Base-by-base conservation (phyloP, 805 yeast species). In the Starmerella stellata region DNA sequence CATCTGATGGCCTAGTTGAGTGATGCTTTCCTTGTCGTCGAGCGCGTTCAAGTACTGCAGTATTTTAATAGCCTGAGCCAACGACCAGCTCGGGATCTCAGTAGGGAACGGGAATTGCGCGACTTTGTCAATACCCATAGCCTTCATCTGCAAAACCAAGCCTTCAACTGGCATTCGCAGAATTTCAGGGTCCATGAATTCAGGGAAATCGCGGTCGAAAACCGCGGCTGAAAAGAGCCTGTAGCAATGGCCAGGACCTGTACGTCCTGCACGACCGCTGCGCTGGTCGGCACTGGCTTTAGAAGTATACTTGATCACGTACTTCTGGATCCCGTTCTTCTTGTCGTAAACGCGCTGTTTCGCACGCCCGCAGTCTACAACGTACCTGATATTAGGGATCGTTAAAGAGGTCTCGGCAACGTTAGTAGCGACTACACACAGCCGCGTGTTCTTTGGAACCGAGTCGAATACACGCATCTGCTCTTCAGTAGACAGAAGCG, bases 171-270 rank as follows among this genome's bases (percentile, higher is more conserved):
- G 96, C 92, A 82, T 85, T 47, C 96, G 65, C 41, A 80, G 61
- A 34, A 90, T 85, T 56, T 90, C 99, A 0, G 99, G 96, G 39
- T 65, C 66, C 9, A 90, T 68, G 52, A 90, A 90, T 52, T 77
- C 82, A 3, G 65, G 65, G 54, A 90, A 90, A 46, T 77, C 90
- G 44, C 74, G 70, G 54, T 90, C 95, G 56, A 65, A 90, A 5
- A 92, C 78, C 2, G 98, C 98, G 14, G 96, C 85, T 0, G 96
- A 87, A 52, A 67, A 90, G 13, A 90, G 58, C 43, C 98, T 64
- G 56, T 90, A 90, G 56, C 95, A 81, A 53, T 90, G 96, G 42
- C 99, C 99, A 0, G 98, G 95, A 0, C 96, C 98, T 1, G 95
- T 85, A 68, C 96, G 76, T 55, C 95, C 96, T 37, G 96, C 96